Percentiles rank a stretch among this genome's conserved stretches.
Evolutionary conservation across 139 green algal species (phyloP).

Genomic region (Chlorella ohadii): DNA sequence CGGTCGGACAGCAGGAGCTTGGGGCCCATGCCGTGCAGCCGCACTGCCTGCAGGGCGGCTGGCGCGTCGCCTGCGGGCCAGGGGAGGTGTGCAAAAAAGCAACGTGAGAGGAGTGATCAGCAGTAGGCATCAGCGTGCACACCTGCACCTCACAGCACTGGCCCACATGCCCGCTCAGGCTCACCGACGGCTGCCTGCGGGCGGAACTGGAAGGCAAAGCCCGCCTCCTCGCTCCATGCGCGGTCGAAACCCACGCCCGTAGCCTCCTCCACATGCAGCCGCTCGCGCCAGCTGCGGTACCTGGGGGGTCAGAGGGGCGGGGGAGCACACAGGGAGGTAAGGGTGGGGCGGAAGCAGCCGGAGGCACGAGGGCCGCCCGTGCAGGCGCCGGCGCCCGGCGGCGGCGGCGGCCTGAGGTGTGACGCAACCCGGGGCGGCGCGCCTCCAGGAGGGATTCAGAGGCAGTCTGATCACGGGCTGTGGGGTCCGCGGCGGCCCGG

Average conservation of each 20-base stretch:
- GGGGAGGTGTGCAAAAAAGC: not conserved
- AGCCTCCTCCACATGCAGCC: conserved; percentile 59
- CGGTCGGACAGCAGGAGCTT: conserved; percentile 74
- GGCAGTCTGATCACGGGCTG: too few relatives aligned
- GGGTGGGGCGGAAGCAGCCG: not conserved
- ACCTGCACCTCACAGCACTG: too few relatives aligned
- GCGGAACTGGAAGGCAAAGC: conserved; percentile 36
- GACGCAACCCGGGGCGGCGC: too few relatives aligned
- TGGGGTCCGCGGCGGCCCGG: too few relatives aligned
- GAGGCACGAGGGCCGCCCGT: not conserved
- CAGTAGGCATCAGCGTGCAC: too few relatives aligned
- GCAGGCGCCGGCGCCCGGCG: too few relatives aligned
- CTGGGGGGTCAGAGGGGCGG: not conserved
- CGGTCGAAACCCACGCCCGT: conserved; percentile 52
- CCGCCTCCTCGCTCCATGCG: conserved; percentile 30
- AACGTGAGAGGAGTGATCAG: too few relatives aligned
- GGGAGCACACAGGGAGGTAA: not conserved
- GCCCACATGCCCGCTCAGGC: not conserved
- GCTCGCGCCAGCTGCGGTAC: conserved; percentile 51
- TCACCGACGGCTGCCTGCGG: not conserved
- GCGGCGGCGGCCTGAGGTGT: too few relatives aligned
- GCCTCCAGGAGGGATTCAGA: too few relatives aligned
- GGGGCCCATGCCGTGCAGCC: conserved; percentile 70
- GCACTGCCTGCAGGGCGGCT: conserved; percentile 39
- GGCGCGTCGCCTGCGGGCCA: not conserved